A percentile compares a stretch with the other conserved stretches of the same genome.
phyloP scores from a whole-genome alignment of 805 yeast species.

The Pichia exigua region DNA sequence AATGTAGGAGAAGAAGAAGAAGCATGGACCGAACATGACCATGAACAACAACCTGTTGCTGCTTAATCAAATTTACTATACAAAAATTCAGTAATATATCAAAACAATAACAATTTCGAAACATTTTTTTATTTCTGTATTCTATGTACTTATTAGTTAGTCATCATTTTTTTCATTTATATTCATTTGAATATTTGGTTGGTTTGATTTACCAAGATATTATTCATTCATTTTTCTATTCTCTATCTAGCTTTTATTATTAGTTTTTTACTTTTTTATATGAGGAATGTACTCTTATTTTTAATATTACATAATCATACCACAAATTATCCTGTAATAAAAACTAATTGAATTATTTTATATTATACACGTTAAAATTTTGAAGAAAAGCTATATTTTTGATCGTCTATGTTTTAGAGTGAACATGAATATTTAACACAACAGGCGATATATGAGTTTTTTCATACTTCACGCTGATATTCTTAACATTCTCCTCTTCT shows the following conservation, averaged over 20 bases:
- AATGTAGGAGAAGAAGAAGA: constrained; percentile 47
- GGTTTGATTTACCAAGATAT: background rate
- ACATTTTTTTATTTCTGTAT: background rate
- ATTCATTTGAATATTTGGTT: background rate
- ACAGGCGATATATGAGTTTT: constrained; percentile 15
- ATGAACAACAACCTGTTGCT: constrained; percentile 16
- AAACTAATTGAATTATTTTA: too few relatives aligned
- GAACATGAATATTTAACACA: constrained; percentile 20
- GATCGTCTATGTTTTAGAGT: constrained; percentile 10
- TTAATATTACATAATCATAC: background rate
- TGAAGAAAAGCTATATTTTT: too few relatives aligned
- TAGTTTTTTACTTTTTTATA: background rate
- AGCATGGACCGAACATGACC: constrained; percentile 33
- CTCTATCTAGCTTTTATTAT: background rate
- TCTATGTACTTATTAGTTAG: background rate
- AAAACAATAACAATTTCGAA: background rate
- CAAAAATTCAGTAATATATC: background rate
- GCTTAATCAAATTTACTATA: constrained; percentile 17
- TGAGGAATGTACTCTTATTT: background rate
- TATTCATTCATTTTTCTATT: background rate
- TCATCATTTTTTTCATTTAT: background rate
- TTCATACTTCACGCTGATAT: constrained; percentile 14
- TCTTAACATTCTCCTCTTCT: constrained; percentile 10
- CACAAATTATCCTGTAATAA: too few relatives aligned
- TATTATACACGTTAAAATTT: too few relatives aligned